Conservation (phyloP, 2,329 filamentous ascomycete species). For the Arthrinium phaeospermum region DNA sequence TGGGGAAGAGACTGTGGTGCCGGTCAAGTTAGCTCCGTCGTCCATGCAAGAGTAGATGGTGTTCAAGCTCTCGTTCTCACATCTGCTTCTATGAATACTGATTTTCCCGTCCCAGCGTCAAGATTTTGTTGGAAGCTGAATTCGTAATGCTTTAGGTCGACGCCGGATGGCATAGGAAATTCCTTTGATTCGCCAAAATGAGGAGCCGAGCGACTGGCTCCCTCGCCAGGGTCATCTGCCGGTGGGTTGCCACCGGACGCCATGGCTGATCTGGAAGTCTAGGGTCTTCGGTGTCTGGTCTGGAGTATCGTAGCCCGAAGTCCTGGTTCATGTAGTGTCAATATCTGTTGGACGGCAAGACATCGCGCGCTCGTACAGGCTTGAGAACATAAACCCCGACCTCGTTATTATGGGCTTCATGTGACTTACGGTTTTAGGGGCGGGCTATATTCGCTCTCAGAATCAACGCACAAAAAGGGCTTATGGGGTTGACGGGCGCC, state of each 20-base stretch:
- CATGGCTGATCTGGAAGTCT: not conserved
- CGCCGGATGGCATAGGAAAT: not conserved
- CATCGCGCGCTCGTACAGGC: not conserved
- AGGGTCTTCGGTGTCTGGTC: not conserved
- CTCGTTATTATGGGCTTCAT: not conserved
- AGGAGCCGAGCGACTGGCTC: not conserved
- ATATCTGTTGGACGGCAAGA: too few species aligned
- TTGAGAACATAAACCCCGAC: not conserved
- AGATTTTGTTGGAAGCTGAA: conserved; percentile 25
- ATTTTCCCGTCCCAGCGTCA: conserved; percentile 18
- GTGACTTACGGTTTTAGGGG: not conserved
- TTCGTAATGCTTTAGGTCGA: conserved; percentile 18
- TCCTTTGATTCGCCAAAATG: not conserved
- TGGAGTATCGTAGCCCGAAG: not conserved
- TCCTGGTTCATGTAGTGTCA: not conserved
- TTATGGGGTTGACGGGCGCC: not conserved
- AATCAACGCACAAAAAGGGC: not conserved
- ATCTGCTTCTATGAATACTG: conserved; percentile 25
- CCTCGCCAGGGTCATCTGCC: not conserved
- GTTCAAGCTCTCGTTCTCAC: conserved; percentile 14
- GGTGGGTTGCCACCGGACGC: not conserved
- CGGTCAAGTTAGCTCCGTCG: not conserved
- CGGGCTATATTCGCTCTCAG: not conserved
- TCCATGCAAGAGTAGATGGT: not conserved
- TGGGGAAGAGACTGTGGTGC: not conserved